phyloP scores from a whole-genome alignment of 495 filamentous ascomycete species.

The Glonium stellatum region DNA sequence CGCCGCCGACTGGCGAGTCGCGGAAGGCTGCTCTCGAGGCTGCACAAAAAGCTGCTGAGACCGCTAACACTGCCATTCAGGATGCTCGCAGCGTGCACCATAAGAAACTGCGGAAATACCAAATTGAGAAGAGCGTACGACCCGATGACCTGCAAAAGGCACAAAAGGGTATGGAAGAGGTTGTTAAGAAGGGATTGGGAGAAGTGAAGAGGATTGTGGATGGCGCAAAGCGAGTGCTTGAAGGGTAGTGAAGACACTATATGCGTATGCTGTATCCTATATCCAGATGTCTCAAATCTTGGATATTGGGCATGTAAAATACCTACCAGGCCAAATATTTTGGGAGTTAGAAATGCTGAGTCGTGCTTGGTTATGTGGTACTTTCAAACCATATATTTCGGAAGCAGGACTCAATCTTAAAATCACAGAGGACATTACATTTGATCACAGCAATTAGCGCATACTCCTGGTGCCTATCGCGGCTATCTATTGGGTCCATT shows the following conservation, averaged over 20 bases:
- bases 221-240: conserved; percentile 52
- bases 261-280: too few relatives aligned
- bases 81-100: conserved; percentile 52
- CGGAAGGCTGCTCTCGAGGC: conserved; percentile 46
- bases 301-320: too few relatives aligned
- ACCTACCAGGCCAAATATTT: too few relatives aligned
- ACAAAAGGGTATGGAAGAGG: conserved; percentile 56
- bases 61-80: conserved; percentile 46
- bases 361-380: too few relatives aligned
- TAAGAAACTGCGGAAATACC: conserved; percentile 58
- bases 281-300: too few relatives aligned
- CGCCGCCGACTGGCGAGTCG: conserved; percentile 58
- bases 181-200: conserved; percentile 60
- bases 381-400: too few relatives aligned
- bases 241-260: conserved; percentile 21
- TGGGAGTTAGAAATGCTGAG: too few relatives aligned
- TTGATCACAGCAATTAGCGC: too few relatives aligned
- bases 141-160: conserved; percentile 64
- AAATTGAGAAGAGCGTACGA: conserved; percentile 48
- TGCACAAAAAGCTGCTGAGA: conserved; percentile 56
- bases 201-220: conserved; percentile 66
- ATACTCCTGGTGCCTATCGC: too few relatives aligned
- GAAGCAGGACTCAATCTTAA: too few relatives aligned
- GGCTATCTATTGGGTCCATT: too few relatives aligned
- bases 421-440: too few relatives aligned